These are phyloP conservation scores for Aspergillus sp. DNA, from an alignment of 2,329 filamentous ascomycete species.

Conservation along the genomic window DNA sequence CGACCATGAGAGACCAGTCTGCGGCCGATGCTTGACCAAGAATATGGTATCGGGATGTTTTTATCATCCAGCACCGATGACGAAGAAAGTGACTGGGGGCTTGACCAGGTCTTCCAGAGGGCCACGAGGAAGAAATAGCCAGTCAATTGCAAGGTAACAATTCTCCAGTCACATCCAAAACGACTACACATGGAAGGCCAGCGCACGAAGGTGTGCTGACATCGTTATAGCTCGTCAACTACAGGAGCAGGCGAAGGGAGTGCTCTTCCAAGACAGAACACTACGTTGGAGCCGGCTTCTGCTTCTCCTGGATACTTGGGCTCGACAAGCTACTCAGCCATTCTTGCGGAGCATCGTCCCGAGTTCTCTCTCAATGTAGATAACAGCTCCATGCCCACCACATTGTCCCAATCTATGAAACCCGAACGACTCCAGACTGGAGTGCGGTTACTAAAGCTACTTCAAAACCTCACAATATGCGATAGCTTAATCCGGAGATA, in stretches of 20 bases:
- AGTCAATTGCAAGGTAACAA: constrained; percentile 28
- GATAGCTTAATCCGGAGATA: constrained; percentile 30
- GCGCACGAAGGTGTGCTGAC: constrained; percentile 3
- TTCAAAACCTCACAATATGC: constrained; percentile 30
- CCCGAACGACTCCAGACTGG: constrained; percentile 33
- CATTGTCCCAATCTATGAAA: constrained; percentile 24
- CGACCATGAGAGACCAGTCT: constrained; percentile 39
- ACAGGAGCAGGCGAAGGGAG: constrained; percentile 22
- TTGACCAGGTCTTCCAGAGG: constrained; percentile 13
- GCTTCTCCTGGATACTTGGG: constrained; percentile 37
- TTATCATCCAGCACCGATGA: constrained; percentile 45
- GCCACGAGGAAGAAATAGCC: constrained; percentile 22
- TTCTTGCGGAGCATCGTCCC: constrained; percentile 36
- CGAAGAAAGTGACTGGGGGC: constrained; percentile 27
- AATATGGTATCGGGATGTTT: constrained; percentile 35
- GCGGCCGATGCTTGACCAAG: constrained; percentile 34
- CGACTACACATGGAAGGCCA: neutral
- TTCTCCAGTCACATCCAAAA: neutral
- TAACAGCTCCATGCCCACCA: constrained; percentile 20
- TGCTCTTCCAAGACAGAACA: constrained; percentile 19
- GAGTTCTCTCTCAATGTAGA: constrained; percentile 38
- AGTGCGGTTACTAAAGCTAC: constrained; percentile 32
- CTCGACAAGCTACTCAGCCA: constrained; percentile 39
- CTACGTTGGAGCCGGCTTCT: constrained; percentile 27
- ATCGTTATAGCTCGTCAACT: constrained; percentile 25